A percentile compares a stretch with the other conserved stretches of the same genome.
Evolutionary conservation across 371 early-diverging fungal species (phyloP).

Genomic region (Mortierella sp.): DNA sequence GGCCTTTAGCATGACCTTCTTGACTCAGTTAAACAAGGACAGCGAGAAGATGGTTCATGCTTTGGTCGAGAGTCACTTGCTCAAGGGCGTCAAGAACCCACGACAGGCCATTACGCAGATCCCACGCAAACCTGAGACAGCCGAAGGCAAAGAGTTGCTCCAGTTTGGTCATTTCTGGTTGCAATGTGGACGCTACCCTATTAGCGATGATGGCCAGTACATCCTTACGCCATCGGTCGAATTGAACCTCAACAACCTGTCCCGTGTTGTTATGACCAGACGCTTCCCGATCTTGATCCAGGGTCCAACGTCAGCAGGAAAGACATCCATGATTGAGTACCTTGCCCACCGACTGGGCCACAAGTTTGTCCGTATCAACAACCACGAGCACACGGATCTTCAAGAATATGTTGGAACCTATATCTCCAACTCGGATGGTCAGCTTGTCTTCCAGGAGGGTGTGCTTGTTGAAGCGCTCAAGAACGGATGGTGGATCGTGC

Average conservation of each 20-base stretch:
- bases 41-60: slow-evolving; percentile 69
- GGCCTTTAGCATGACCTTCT: slow-evolving; percentile 95
- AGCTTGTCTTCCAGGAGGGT: slow-evolving; percentile 97
- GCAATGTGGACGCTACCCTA: slow-evolving; percentile 69
- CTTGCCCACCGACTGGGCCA: slow-evolving; percentile 95
- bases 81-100: slow-evolving; percentile 74
- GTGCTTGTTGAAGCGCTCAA: slow-evolving; percentile 95
- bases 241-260: slow-evolving; percentile 86
- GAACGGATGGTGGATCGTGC: slow-evolving; percentile 99
- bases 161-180: slow-evolving; percentile 92
- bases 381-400: slow-evolving; percentile 99
- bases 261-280: slow-evolving; percentile 92
- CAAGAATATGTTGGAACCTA: slow-evolving; percentile 99
- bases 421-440: slow-evolving; percentile 81
- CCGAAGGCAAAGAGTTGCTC: slow-evolving; percentile 62
- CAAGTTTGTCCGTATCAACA: slow-evolving; percentile 98
- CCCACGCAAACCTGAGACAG: slow-evolving; percentile 68
- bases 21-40: slow-evolving; percentile 88
- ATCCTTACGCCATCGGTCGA: slow-evolving; percentile 93
- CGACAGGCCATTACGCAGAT: slow-evolving; percentile 68
- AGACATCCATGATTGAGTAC: slow-evolving; percentile 99
- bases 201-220: slow-evolving; percentile 70
- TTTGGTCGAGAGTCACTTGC: slow-evolving; percentile 71
- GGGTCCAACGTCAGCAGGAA: slow-evolving; percentile 99
- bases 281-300: slow-evolving; percentile 99